Conservation (phyloP, 2,329 filamentous ascomycete species). For the Rosellinia necatrix region DNA sequence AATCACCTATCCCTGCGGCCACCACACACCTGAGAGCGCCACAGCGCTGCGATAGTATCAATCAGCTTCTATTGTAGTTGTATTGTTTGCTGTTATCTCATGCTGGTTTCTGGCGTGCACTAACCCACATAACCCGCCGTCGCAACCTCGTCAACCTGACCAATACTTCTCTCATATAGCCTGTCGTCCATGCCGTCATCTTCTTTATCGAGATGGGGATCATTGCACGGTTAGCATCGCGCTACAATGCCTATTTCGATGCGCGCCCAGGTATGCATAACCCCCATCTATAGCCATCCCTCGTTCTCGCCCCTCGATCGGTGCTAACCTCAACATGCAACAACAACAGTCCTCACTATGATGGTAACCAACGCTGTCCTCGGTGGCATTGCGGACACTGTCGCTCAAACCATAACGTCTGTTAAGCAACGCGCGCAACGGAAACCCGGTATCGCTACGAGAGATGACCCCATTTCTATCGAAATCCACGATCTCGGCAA, state of each 20-base stretch:
- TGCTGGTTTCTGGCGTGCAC: neutral
- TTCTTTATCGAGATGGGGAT: slow-evolving; percentile 89
- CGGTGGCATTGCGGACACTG: slow-evolving; percentile 93
- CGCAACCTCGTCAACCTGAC: no score
- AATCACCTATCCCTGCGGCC: no score
- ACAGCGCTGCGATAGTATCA: neutral
- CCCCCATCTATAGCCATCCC: neutral
- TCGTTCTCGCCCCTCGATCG: neutral
- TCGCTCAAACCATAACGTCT: slow-evolving; percentile 89
- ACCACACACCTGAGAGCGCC: neutral
- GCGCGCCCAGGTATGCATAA: slow-evolving; percentile 74
- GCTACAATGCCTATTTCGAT: slow-evolving; percentile 94
- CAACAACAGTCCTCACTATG: slow-evolving; percentile 81
- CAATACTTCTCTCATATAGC: slow-evolving; percentile 60
- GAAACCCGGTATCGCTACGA: slow-evolving; percentile 61
- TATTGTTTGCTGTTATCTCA: slow-evolving; percentile 11
- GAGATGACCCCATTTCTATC: slow-evolving; percentile 76
- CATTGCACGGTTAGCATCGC: slow-evolving; percentile 77
- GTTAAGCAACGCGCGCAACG: slow-evolving; percentile 70
- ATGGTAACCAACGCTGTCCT: slow-evolving; percentile 99
- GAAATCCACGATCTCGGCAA: slow-evolving; percentile 87
- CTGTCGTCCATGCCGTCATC: slow-evolving; percentile 81
- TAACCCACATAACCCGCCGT: neutral
- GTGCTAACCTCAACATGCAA: slow-evolving; percentile 11
- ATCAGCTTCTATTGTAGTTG: neutral